Conservation (phyloP, 441 rosid genomes). For the Rhodomyrtus psidioides region DNA sequence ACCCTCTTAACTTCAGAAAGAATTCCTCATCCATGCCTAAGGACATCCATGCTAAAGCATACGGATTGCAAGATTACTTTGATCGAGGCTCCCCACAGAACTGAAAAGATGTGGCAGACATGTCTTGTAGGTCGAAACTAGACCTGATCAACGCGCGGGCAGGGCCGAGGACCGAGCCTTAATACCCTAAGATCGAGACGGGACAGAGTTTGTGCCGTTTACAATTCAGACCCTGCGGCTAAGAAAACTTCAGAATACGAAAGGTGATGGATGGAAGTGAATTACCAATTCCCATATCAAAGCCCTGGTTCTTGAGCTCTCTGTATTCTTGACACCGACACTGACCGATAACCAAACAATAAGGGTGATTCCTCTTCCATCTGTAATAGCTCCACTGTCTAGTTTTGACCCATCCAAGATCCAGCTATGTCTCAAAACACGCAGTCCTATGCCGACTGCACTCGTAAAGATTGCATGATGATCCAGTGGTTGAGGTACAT, state of each 20-base stretch:
- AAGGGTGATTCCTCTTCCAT: no score
- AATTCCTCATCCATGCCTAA: background rate
- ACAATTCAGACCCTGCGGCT: background rate
- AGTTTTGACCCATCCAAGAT: no score
- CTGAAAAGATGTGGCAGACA: background rate
- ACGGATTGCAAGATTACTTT: background rate
- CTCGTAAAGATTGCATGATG: no score
- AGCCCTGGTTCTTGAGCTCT: slow-evolving; percentile 42
- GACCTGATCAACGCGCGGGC: background rate
- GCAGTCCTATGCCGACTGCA: no score
- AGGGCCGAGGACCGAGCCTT: background rate
- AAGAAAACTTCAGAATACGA: background rate
- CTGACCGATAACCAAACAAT: no score
- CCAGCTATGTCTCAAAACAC: no score
- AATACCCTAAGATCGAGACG: background rate
- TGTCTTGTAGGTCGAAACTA: background rate
- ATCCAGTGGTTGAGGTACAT: no score
- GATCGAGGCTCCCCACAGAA: background rate
- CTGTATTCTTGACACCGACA: slow-evolving; percentile 38
- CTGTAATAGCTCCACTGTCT: no score
- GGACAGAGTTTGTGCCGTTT: no score
- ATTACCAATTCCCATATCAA: slow-evolving; percentile 45
- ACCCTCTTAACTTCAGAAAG: background rate
- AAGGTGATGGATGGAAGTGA: background rate
- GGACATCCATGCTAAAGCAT: background rate